Evolutionary conservation across 2,329 filamentous ascomycete species (phyloP), one percentile per base, ranked within the genome.

Genomic region (Curvularia lunata): DNA sequence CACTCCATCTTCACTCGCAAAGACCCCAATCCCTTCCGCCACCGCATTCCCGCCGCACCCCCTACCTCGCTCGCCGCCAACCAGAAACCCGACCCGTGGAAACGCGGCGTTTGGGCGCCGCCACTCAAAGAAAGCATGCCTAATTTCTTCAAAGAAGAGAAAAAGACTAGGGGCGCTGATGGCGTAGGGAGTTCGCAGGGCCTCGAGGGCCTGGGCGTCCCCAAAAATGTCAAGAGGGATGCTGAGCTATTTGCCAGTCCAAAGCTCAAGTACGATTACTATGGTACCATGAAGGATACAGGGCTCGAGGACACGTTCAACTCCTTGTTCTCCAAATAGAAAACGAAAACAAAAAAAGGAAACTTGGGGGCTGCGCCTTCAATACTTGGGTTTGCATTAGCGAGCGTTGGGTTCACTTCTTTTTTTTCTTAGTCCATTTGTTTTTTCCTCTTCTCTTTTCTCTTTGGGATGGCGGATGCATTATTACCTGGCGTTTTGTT

Each of bases 41-140:
- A 86, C 76, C 86, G 84, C 56, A 83, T 92, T 2, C 90, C 90
- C 4, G 82, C 87, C 0, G 88, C 88, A 1, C 90, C 90, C n/a
- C 87, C 88, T 8, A 40, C 45, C 25, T 58, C 51, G 37, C 45
- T 54, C 32, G 52, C 45, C 21, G 87, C 88, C 2, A 84, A 87
- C 40, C 81, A 82, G 42, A 74, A 86, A 6, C 82, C 85, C 30
- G 90, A 89, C 58, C 87, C 88, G 1, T 83, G 84, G 4, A 85
- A 84, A 58, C 62, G 63, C 0, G 54, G 57, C 7, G 58, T 68
- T 21, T 73, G 69, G 69, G 79, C 82, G 34, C 83, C 86, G 0
- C 76, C 83, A 1, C 77, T 88, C 25, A 78, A 80, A 70, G 67
- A 84, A 73, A 65, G 81, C 70, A 80, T 82, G 59, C 77, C 82